Evolutionary conservation across 2,329 filamentous ascomycete species (phyloP).

Genomic region (Colletotrichum phormii): DNA sequence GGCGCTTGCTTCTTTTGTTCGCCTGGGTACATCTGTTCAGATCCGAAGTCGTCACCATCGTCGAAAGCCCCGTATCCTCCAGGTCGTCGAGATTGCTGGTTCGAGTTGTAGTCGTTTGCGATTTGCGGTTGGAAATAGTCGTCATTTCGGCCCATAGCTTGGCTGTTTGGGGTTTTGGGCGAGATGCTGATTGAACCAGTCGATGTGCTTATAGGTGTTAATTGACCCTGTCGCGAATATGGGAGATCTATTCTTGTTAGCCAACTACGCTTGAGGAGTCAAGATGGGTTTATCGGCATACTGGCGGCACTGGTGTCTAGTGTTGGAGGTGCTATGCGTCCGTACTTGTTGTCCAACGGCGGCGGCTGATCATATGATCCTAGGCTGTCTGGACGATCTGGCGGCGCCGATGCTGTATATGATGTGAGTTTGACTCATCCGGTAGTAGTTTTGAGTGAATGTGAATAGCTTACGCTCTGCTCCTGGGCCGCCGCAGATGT

Average conservation of each 20-base stretch:
- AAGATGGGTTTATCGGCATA: constrained; percentile 46
- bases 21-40: constrained; percentile 59
- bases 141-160: constrained; percentile 54
- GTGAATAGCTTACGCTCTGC: constrained; percentile 53
- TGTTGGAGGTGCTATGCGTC: constrained; percentile 55
- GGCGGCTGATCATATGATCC: constrained; percentile 42
- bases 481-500: constrained; percentile 71
- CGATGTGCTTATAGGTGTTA: constrained; percentile 73
- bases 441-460: constrained; percentile 28
- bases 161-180: constrained; percentile 67
- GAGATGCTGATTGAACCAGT: constrained; percentile 72
- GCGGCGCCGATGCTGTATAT: constrained; percentile 51
- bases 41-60: constrained; percentile 49
- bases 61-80: constrained; percentile 63
- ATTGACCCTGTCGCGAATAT: constrained; percentile 65
- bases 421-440: background rate
- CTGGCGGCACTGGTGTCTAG: constrained; percentile 66
- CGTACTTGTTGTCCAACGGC: constrained; percentile 49
- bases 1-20: constrained; percentile 53
- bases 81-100: constrained; percentile 53
- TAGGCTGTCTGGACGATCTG: constrained; percentile 44
- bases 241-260: constrained; percentile 62
- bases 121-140: constrained; percentile 61
- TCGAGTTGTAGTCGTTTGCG: constrained; percentile 53
- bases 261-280: background rate